Evolutionary conservation across 2,329 filamentous ascomycete genomes (phyloP), one percentile per base, ranked within the genome.

Genomic region (Arthrobotrys iridis): DNA sequence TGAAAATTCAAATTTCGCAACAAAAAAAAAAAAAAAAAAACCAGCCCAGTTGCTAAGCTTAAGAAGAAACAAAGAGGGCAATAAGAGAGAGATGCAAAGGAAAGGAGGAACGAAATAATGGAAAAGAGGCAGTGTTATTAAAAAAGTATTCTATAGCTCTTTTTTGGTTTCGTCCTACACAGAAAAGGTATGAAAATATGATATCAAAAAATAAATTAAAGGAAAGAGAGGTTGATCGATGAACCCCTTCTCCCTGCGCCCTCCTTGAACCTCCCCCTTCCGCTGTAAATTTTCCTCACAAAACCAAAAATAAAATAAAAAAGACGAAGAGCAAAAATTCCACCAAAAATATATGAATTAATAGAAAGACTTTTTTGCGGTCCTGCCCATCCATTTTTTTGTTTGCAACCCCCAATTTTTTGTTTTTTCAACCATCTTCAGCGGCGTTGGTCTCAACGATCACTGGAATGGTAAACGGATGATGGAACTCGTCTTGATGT

Each of bases 381-480:
- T 20, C 10, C 28, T 15, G 15, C 8, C 33, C 3, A 33, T 13
- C 4, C 4, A 41, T 18, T n/a, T 2, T 15, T 15, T 50, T 13
- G 11, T 35, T 22, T 18, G 7, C n/a, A 20, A 8, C 10, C 5
- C 24, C 50, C 2, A n/a, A n/a, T n/a, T n/a, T n/a, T n/a, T n/a
- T n/a, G n/a, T 15, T 11, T 18, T 15, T 8, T 48, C 37, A 71
- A 3, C 33, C 15, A 62, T 75, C 71, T n/a, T 75, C 71, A 41
- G 71, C 57, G 3, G 63, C 71, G 43, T 75, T 75, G 5, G 63
- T 75, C 57, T 75, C 71, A 20, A 75, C 63, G 20, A 75, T 75
- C n/a, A 75, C 71, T 1, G 71, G 71, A 33, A 75, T 75, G 24
- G 63, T 75, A 37, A 75, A 75, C 35, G 71, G 63, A 45, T 68